phyloP scores from a whole-genome alignment of 257 asterid genomes.

The Striga asiatica region DNA sequence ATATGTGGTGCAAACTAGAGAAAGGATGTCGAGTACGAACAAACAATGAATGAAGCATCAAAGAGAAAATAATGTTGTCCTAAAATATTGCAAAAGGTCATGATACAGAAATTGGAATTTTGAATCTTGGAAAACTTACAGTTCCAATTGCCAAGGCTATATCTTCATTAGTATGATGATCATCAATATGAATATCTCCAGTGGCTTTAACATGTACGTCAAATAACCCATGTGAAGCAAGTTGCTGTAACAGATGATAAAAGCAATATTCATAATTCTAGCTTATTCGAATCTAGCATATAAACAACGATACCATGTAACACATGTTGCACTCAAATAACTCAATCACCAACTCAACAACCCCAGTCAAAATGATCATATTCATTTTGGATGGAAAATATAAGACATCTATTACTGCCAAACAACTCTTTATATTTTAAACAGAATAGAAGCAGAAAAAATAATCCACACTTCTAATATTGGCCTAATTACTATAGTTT shows the following conservation, averaged over 20 bases:
- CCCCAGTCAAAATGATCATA: too few relatives aligned
- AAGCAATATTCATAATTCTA: slow-evolving; percentile 11
- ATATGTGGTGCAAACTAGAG: not conserved
- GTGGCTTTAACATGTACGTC: slow-evolving; percentile 69
- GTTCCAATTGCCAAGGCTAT: slow-evolving; percentile 85
- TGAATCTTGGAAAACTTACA: slow-evolving; percentile 24
- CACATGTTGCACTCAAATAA: not conserved
- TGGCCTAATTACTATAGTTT: too few relatives aligned
- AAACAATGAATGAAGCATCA: not conserved
- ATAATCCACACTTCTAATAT: too few relatives aligned
- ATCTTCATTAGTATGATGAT: slow-evolving; percentile 93
- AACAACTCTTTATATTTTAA: too few relatives aligned
- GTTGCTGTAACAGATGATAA: slow-evolving; percentile 46
- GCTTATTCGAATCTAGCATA: not conserved
- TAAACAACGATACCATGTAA: not conserved
- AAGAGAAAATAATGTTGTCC: not conserved
- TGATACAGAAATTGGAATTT: not conserved
- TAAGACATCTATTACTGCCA: not conserved
- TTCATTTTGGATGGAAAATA: too few relatives aligned
- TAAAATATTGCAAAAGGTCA: not conserved
- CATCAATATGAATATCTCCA: slow-evolving; percentile 90
- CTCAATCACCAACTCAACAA: not conserved
- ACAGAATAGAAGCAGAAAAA: too few relatives aligned
- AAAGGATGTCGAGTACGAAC: not conserved
- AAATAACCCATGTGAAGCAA: slow-evolving; percentile 88